Conservation (phyloP, 2,329 filamentous ascomycete species). For the Penicillium sp. region DNA sequence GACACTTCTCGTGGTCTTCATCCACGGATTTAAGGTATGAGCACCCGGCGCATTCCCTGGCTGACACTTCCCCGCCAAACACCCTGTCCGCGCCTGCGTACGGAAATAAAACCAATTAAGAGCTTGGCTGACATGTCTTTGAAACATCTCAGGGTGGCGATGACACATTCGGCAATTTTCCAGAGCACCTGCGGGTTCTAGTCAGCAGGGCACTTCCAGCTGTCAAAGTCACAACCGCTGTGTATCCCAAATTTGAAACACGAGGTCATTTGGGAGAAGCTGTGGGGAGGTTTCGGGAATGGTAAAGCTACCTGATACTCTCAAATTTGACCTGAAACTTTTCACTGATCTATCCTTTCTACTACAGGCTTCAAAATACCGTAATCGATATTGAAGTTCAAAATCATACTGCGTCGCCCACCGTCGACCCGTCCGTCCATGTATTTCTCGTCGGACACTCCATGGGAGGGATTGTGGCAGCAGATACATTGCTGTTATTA, state of each 20-base stretch:
- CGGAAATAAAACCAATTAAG: neutral
- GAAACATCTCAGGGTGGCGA: slow-evolving; percentile 42
- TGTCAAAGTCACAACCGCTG: slow-evolving; percentile 40
- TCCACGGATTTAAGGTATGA: slow-evolving; percentile 50
- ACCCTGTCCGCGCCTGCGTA: neutral
- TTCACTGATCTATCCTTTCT: neutral
- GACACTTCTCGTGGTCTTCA: slow-evolving; percentile 48
- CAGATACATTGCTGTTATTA: slow-evolving; percentile 78
- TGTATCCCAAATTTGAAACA: slow-evolving; percentile 52
- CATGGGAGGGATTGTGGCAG: slow-evolving; percentile 92
- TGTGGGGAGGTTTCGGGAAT: slow-evolving; percentile 48
- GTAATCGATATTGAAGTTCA: slow-evolving; percentile 93
- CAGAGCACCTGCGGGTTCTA: slow-evolving; percentile 43
- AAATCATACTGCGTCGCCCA: slow-evolving; percentile 75
- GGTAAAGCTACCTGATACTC: slow-evolving; percentile 30
- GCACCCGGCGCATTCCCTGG: neutral
- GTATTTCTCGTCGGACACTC: slow-evolving; percentile 82
- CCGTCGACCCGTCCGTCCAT: slow-evolving; percentile 78
- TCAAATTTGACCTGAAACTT: neutral
- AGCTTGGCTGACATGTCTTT: slow-evolving; percentile 2
- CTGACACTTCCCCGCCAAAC: slow-evolving; percentile 3
- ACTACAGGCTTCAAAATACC: slow-evolving; percentile 73
- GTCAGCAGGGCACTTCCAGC: slow-evolving; percentile 44
- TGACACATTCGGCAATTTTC: slow-evolving; percentile 49
- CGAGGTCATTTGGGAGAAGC: slow-evolving; percentile 48